Percentiles rank a stretch among this genome's conserved stretches.
These are phyloP conservation scores for Euphorbia pulcherrima DNA, from an alignment of 345 rosid genomes.

Conservation along the genomic window DNA sequence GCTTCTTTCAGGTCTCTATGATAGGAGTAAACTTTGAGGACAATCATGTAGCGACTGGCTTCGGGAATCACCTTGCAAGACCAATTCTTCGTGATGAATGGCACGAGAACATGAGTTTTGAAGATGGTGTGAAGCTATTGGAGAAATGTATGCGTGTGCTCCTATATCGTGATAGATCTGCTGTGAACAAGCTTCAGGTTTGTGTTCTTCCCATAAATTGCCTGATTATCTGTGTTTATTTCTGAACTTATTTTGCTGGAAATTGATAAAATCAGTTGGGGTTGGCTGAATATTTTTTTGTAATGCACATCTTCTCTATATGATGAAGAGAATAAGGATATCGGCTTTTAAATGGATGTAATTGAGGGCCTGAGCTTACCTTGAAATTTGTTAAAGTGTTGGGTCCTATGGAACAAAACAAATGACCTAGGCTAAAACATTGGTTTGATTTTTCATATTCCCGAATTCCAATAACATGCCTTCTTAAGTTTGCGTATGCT, in stretches of 20 bases:
- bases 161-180: conserved; percentile 94
- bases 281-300: not conserved
- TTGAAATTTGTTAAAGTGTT: not conserved
- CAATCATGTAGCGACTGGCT: conserved; percentile 89
- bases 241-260: not conserved
- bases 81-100: conserved; percentile 96
- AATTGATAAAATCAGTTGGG: not conserved
- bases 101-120: conserved; percentile 79
- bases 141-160: conserved; percentile 99
- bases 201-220: not conserved
- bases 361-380: not conserved
- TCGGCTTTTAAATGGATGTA: not conserved
- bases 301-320: not conserved
- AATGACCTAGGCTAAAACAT: not conserved
- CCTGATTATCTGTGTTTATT: not conserved
- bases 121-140: conserved; percentile 84
- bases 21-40: conserved; percentile 94
- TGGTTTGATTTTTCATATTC: not conserved
- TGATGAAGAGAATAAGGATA: not conserved
- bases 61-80: conserved; percentile 93
- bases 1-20: conserved; percentile 63
- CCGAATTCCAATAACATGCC: not conserved
- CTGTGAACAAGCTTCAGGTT: conserved; percentile 96
- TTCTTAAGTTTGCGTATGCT: not conserved
- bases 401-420: not conserved